These are phyloP conservation scores for Sclerotinia nivalis DNA, from an alignment of 2,329 filamentous ascomycete species.

Conservation along the genomic window DNA sequence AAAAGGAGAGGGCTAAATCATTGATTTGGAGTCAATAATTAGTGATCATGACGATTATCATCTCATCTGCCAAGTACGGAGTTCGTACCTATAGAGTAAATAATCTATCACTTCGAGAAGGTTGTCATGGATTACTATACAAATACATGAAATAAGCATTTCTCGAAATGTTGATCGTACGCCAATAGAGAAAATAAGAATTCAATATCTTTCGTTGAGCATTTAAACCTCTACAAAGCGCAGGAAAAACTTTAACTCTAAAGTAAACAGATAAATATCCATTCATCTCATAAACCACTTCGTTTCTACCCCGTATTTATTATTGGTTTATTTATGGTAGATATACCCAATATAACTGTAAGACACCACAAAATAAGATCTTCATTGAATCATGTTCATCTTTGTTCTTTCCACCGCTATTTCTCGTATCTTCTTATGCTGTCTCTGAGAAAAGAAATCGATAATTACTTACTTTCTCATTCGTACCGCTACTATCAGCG, in stretches of 20 bases:
- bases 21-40: neutral
- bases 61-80: neutral
- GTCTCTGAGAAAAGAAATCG: neutral
- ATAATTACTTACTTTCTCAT: neutral
- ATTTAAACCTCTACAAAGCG: neutral
- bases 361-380: neutral
- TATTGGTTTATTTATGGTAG: too few species aligned
- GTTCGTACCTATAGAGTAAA: too few species aligned
- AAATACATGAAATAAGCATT: constrained; percentile 2
- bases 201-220: neutral
- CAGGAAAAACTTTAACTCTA: neutral
- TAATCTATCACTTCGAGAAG: neutral
- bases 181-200: neutral
- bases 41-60: neutral
- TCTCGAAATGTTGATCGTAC: neutral
- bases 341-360: neutral
- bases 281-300: neutral
- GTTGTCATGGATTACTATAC: neutral
- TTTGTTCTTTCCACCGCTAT: neutral
- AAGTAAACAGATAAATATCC: neutral
- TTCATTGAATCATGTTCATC: neutral
- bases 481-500: neutral
- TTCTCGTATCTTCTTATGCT: neutral
- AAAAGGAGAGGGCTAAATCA: neutral
- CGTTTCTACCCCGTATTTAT: neutral